Percentiles rank a stretch among this genome's conserved stretches.
Conservation (phyloP, 2,329 filamentous ascomycete species). For the Penicillium psychrosexuale region DNA sequence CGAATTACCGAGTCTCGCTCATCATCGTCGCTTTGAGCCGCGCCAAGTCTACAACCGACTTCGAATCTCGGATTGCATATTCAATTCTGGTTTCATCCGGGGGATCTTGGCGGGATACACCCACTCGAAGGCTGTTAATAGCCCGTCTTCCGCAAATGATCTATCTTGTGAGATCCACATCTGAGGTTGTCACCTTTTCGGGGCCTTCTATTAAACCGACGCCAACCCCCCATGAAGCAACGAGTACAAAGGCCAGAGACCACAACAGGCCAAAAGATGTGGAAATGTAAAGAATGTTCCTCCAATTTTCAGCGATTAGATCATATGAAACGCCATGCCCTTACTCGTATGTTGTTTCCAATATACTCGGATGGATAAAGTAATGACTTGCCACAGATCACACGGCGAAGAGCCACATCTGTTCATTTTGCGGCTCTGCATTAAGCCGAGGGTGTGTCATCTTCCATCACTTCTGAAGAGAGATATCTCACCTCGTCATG, state of each 20-base stretch:
- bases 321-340: slow-evolving; percentile 27
- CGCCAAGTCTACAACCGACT: slow-evolving; percentile 1
- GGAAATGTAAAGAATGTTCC: slow-evolving; percentile 27
- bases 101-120: background rate
- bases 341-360: slow-evolving; percentile 23
- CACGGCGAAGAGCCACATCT: slow-evolving; percentile 17
- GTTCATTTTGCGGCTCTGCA: slow-evolving; percentile 25
- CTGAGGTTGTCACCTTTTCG: background rate
- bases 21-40: background rate
- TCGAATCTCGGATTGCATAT: background rate
- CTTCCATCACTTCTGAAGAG: background rate
- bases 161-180: background rate
- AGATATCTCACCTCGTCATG: background rate
- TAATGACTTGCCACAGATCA: slow-evolving; percentile 17
- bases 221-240: slow-evolving; percentile 8
- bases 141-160: background rate
- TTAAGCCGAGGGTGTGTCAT: slow-evolving; percentile 28
- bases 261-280: slow-evolving; percentile 7
- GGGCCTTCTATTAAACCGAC: slow-evolving; percentile 6
- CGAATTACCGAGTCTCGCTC: slow-evolving; percentile 6
- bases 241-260: slow-evolving; percentile 4
- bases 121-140: background rate
- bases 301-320: slow-evolving; percentile 26
- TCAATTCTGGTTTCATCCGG: background rate
- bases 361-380: background rate